Evolutionary conservation across 371 early-diverging fungal species (phyloP), one percentile per base, ranked within the genome.

Genomic region (Capillidium heterosporum): DNA sequence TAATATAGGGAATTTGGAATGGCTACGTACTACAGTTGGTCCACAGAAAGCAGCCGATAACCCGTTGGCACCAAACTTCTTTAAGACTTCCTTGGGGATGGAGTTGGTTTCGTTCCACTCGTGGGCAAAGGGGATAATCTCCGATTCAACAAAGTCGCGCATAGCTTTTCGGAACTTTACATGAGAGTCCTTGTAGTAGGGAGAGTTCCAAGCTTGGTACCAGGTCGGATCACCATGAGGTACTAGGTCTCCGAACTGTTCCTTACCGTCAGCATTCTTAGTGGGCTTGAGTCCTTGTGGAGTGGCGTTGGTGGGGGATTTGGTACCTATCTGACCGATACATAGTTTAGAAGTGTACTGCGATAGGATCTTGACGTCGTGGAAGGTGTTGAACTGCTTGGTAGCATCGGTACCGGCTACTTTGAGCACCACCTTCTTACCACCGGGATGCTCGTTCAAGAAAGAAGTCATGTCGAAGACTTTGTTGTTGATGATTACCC

Each of bases 151-250:
- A 64, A 83, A 89, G 17, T 68, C 67, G 54, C 91, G 79, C 19
- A 86, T 67, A 26, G 54, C 65, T 32, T 75, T 75, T n/a, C 89
- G 78, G 11, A 87, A 63, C 32, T 69, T 66, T 41, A 82, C 75
- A 65, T 91, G 91, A 13, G 78, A 73, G 26, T 85, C 85, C 24
- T 79, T 82, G 70, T 87, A 83, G 70, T 78, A 83, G 17, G 84
- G 81, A 65, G 75, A 77, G 59, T 74, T 69, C 71, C 76, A 78
- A 40, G 80, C 83, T 59, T 80, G 78, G 69, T 85, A 89, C 87
- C 87, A 87, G 56, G 78, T 77, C 21, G 90, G 88, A 61, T 89
- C 90, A 8, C 84, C 84, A 65, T 74, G 84, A 4, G 88, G 88
- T 32, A 87, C 65, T 63, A 78, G 67, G 53, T 86, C 87, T 40